Evolutionary conservation across 306 rosid species (phyloP).

Genomic region (Castanea mollissima): DNA sequence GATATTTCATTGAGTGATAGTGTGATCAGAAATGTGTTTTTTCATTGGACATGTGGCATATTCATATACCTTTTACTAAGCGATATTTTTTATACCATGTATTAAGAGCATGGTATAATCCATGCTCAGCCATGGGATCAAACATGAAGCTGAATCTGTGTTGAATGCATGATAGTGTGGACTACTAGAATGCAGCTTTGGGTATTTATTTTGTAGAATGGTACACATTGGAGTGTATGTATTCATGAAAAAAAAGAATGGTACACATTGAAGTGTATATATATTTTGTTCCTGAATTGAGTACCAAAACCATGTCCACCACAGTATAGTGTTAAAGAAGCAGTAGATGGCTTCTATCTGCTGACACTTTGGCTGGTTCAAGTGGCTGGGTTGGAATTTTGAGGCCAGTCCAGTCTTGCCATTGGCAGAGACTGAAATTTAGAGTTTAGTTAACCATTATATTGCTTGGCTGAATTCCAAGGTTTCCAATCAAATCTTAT

Average conservation of each 20-base stretch:
- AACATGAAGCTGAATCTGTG: not conserved
- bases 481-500: not conserved
- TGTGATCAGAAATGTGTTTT: not conserved
- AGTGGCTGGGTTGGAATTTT: not conserved
- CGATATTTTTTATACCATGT: not conserved
- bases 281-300: not conserved
- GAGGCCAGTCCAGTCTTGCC: not conserved
- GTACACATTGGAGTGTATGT: not conserved
- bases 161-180: not conserved
- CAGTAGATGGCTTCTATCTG: not conserved
- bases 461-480: not conserved
- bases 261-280: not conserved
- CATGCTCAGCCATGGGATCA: not conserved
- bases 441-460: not conserved
- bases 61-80: constrained; percentile 1
- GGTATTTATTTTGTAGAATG: not conserved
- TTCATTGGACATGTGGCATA: not conserved
- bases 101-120: not conserved
- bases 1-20: not conserved
- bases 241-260: no score
- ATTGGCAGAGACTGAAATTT: not conserved
- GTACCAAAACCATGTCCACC: not conserved
- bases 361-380: not conserved
- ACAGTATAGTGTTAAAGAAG: not conserved
- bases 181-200: not conserved